Conservation (phyloP, 768 basidiomycete genomes). For the Pleurotus tuoliensis region DNA sequence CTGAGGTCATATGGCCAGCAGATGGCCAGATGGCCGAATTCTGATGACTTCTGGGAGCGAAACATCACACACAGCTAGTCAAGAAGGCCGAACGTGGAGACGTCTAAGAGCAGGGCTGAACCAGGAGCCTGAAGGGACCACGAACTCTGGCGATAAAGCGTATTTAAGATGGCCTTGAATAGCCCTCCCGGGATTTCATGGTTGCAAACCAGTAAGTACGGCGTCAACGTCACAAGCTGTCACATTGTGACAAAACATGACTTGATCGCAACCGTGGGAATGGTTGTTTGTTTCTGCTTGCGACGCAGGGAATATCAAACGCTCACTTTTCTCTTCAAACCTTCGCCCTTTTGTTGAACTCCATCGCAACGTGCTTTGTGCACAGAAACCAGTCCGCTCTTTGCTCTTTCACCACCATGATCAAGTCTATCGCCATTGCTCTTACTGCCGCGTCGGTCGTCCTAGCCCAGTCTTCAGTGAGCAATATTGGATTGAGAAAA, state of each 20-base stretch:
- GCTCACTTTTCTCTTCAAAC: conserved; percentile 1
- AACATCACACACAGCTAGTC: no score
- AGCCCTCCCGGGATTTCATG: no score
- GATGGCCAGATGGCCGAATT: no score
- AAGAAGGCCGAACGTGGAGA: no score
- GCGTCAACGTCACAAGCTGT: neutral
- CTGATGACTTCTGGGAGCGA: no score
- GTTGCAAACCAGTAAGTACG: conserved; percentile 1
- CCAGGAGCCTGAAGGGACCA: no score
- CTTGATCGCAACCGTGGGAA: conserved; percentile 1
- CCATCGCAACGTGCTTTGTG: conserved; percentile 15
- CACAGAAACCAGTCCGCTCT: conserved; percentile 41
- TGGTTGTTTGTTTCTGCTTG: neutral
- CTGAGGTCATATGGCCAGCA: no score
- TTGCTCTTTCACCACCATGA: conserved; percentile 32
- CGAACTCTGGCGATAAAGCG: no score
- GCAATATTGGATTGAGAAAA: conserved; percentile 5
- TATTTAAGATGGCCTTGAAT: no score
- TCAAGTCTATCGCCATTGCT: conserved; percentile 51
- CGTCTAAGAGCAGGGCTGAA: no score
- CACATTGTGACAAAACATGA: neutral
- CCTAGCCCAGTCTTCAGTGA: conserved; percentile 46
- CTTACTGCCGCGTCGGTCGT: conserved; percentile 48
- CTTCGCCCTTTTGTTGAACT: conserved; percentile 14
- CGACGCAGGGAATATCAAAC: conserved; percentile 6